Evolutionary conservation across 345 rosid species (phyloP).

Genomic region (Kernera saxatilis): DNA sequence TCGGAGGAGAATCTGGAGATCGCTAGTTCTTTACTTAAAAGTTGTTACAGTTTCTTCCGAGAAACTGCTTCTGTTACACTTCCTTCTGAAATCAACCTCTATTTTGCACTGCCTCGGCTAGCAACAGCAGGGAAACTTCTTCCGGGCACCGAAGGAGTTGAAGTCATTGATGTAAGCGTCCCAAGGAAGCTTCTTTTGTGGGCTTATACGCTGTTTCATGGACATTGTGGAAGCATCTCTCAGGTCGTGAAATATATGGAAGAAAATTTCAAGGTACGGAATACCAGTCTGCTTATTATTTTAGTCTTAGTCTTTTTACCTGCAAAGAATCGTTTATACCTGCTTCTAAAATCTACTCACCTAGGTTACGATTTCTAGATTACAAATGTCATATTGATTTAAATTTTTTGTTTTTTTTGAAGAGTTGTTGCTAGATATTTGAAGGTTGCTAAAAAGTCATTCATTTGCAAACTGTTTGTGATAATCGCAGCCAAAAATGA

Average conservation of each 20-base stretch:
- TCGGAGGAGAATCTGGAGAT: slow-evolving; percentile 56
- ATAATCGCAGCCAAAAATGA: slow-evolving; percentile 58
- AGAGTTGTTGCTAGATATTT: not conserved
- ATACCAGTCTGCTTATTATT: not conserved
- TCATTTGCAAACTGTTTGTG: slow-evolving; percentile 3
- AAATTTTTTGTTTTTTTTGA: not conserved
- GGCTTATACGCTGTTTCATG: slow-evolving; percentile 76
- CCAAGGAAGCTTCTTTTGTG: slow-evolving; percentile 94
- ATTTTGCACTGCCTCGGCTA: slow-evolving; percentile 46
- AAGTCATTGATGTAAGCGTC: slow-evolving; percentile 73
- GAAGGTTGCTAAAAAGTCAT: not conserved
- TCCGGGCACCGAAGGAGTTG: slow-evolving; percentile 61
- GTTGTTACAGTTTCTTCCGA: slow-evolving; percentile 73
- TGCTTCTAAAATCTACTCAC: slow-evolving; percentile 7
- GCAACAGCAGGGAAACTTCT: slow-evolving; percentile 40
- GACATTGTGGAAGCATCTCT: slow-evolving; percentile 69
- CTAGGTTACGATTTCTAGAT: not conserved
- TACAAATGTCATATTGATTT: not conserved
- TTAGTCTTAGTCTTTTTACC: not conserved
- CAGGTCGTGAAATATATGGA: slow-evolving; percentile 79
- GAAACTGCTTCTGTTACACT: slow-evolving; percentile 68
- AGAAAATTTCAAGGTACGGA: slow-evolving; percentile 75
- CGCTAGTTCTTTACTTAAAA: slow-evolving; percentile 66
- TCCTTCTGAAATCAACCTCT: slow-evolving; percentile 64
- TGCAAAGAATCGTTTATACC: not conserved